These are phyloP conservation scores for Diaporthe sp. DNA, from an alignment of 2,329 filamentous ascomycete genomes.

Conservation along the genomic window DNA sequence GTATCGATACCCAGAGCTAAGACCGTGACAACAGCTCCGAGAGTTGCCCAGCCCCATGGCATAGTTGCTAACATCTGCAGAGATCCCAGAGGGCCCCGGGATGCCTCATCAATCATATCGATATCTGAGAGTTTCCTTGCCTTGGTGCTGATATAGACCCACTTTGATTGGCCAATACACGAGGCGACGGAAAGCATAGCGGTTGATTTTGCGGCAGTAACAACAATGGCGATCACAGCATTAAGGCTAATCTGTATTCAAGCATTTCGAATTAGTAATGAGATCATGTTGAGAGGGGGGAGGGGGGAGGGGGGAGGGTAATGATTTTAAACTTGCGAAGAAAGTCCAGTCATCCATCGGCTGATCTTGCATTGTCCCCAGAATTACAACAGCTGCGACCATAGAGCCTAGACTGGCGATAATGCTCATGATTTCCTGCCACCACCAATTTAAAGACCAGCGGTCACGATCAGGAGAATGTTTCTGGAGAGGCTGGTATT, in stretches of 20 bases:
- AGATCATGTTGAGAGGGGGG: background rate
- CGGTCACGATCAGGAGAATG: background rate
- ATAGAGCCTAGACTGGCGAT: background rate
- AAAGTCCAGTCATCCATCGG: background rate
- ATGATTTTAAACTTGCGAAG: background rate
- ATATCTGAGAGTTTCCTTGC: background rate
- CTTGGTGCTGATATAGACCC: background rate
- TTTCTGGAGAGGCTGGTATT: background rate
- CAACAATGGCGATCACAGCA: background rate
- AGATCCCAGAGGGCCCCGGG: background rate
- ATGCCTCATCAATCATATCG: background rate
- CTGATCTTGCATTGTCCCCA: background rate
- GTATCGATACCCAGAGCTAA: background rate
- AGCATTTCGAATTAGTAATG: background rate
- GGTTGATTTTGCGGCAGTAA: background rate
- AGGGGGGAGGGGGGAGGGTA: no score
- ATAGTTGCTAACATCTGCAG: background rate
- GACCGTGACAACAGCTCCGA: background rate
- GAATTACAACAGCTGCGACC: background rate
- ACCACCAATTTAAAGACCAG: background rate
- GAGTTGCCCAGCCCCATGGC: background rate
- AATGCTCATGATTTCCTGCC: background rate
- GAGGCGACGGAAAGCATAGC: background rate
- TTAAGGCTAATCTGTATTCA: background rate
- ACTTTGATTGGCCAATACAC: background rate